Evolutionary conservation across 805 yeast genomes (phyloP).

Genomic region (Saccharomyces mikatae): DNA sequence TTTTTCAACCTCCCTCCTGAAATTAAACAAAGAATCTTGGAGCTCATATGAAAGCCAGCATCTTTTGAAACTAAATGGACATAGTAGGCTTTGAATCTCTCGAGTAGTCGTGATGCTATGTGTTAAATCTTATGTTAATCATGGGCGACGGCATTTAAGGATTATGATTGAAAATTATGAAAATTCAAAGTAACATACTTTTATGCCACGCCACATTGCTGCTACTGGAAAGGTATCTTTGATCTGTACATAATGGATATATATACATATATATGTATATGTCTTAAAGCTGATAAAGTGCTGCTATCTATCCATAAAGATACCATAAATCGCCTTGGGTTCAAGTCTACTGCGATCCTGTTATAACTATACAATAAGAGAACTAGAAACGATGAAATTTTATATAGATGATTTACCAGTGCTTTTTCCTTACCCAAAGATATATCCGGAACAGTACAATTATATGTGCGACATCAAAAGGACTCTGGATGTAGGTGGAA

Average conservation of each 20-base stretch:
- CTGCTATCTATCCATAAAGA: neutral
- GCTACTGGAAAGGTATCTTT: neutral
- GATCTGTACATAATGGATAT: neutral
- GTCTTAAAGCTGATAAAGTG: neutral
- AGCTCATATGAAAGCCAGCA: neutral
- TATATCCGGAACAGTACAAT: constrained; percentile 96
- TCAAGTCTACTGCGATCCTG: neutral
- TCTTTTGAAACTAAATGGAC: neutral
- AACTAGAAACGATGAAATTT: constrained; percentile 44
- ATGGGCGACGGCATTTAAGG: neutral
- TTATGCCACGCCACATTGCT: neutral
- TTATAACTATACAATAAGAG: neutral
- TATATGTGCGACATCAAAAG: constrained; percentile 94
- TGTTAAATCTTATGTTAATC: neutral
- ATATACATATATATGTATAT: neutral
- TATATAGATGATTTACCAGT: constrained; percentile 93
- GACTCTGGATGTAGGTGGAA: constrained; percentile 92
- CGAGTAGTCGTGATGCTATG: neutral
- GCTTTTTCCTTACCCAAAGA: constrained; percentile 89
- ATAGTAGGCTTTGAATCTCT: no score
- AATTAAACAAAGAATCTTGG: neutral
- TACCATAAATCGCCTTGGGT: neutral
- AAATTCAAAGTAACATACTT: neutral
- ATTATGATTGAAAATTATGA: neutral
- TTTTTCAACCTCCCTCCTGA: neutral